Evolutionary conservation across 768 basidiomycete species (phyloP), one percentile per base, ranked within the genome.

Genomic region (Phaffia tasmanica): DNA sequence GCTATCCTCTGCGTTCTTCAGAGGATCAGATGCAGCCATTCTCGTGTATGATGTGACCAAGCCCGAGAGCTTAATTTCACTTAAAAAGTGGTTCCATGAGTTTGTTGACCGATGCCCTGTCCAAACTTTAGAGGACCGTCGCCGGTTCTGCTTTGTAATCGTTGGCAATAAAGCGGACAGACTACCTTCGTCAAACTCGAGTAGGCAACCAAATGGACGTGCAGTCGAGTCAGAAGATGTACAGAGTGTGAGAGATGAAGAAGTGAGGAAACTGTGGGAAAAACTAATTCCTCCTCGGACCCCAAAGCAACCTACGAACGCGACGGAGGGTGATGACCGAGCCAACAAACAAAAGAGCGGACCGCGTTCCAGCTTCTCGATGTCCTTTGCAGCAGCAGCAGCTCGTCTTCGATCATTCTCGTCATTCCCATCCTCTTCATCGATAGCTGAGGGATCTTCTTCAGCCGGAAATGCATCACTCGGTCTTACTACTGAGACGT

Each of bases 21-120:
- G 89, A 7, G 87, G 87, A 1, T 87, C 88, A 2, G 88, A 90
- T 72, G 89, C 88, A 0, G 87, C 82, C 1, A 69, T 92, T 19
- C 81, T 92, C 70, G 82, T 89, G 79, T 92, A 86, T 74, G 87
- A 90, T 72, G 85, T 87, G 35, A 87, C 85, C 70, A 74, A 81
- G 3, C 83, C 83, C 0, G 79, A 83, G 54, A 83, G 85, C 11
- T 80, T 89, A 69, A 67, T 76, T 0, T 79, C 81, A 0, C 78
- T 91, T 56, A 77, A 72, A 15, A 83, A 83, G 68, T 92, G 89
- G 89, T 91, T 88, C 88, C 72, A 77, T 16, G 85, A 88, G 72
- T 92, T 92, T 76, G 77, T 81, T 54, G 80, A 82, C 46, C 77
- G 80, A 54, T 86, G 85, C 1, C 87, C 87, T 0, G 76, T 90